Percentiles rank a stretch among this genome's conserved stretches.
These are phyloP conservation scores for Didymella sp. DNA, from an alignment of 2,329 filamentous ascomycete genomes.

Conservation along the genomic window DNA sequence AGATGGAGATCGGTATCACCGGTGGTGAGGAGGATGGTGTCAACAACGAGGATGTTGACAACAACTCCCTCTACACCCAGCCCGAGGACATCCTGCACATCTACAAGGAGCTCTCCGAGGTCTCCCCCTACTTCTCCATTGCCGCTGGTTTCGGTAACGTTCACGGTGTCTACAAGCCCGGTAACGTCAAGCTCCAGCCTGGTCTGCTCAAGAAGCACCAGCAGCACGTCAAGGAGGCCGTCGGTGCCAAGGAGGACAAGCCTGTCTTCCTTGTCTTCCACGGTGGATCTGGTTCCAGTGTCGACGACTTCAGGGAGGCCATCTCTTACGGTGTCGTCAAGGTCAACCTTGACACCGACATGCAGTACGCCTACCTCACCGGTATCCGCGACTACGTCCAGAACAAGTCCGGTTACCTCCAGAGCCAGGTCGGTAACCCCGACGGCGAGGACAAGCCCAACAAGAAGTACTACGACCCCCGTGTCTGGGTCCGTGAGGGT, in stretches of 20 bases:
- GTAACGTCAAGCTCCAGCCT: conserved; percentile 96
- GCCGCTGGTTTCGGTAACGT: conserved; percentile 95
- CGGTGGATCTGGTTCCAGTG: conserved; percentile 90
- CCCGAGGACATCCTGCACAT: conserved; percentile 45
- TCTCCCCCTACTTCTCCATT: conserved; percentile 87
- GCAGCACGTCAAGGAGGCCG: conserved; percentile 83
- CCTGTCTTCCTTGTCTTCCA: conserved; percentile 99
- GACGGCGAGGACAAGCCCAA: conserved; percentile 97
- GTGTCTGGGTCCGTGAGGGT: conserved; percentile 94
- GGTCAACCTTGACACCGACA: conserved; percentile 98
- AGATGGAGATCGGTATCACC: conserved; percentile 89
- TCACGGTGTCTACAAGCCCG: conserved; percentile 98
- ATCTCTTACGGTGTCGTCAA: conserved; percentile 87
- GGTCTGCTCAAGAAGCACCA: conserved; percentile 98
- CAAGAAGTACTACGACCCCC: conserved; percentile 85
- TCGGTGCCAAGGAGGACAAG: conserved; percentile 75
- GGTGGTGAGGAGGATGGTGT: conserved; percentile 98
- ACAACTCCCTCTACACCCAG: conserved; percentile 96
- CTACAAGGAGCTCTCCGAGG: conserved; percentile 68
- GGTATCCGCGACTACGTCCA: conserved; percentile 95
- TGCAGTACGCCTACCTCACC: conserved; percentile 86
- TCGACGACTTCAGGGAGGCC: conserved; percentile 76
- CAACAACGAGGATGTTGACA: conserved; percentile 97
- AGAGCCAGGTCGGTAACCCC: conserved; percentile 88
- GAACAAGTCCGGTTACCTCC: conserved; percentile 89